These are phyloP conservation scores for Pseudozyma sp. DNA, from an alignment of 1,284 basidiomycete species.

Conservation along the genomic window DNA sequence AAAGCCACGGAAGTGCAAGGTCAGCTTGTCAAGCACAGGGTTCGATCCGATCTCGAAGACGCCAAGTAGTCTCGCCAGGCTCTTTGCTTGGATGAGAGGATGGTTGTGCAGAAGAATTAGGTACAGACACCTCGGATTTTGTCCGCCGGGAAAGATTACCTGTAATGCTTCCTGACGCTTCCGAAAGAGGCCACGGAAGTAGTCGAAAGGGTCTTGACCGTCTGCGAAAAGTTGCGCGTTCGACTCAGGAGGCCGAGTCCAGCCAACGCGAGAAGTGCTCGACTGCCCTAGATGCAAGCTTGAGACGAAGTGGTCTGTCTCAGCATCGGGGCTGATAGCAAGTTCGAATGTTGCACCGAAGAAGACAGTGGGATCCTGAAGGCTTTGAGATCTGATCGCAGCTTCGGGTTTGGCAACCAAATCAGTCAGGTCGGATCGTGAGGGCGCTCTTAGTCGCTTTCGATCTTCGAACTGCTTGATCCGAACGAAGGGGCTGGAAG, in stretches of 20 bases:
- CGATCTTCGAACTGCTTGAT: too few species aligned
- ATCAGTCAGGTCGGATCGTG: background rate
- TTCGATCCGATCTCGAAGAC: conserved; percentile 2
- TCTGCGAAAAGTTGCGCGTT: too few species aligned
- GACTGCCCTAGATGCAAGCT: background rate
- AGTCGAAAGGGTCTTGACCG: background rate
- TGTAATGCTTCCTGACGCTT: background rate
- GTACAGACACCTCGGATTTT: background rate
- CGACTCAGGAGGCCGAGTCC: too few species aligned
- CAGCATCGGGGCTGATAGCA: background rate
- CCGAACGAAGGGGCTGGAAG: too few species aligned
- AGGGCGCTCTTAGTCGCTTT: too few species aligned
- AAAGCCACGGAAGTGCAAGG: background rate
- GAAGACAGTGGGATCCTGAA: background rate
- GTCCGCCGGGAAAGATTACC: background rate
- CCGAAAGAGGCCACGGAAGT: background rate
- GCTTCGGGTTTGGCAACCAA: background rate
- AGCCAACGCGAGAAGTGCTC: background rate
- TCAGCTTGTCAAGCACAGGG: background rate
- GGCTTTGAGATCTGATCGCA: background rate
- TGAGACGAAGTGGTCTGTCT: background rate
- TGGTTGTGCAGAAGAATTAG: background rate
- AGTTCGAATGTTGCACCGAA: background rate
- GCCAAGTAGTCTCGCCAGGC: background rate
- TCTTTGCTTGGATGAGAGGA: background rate